These are phyloP conservation scores for Irpex sp. DNA, from an alignment of 1,284 basidiomycete species.

Conservation along the genomic window DNA sequence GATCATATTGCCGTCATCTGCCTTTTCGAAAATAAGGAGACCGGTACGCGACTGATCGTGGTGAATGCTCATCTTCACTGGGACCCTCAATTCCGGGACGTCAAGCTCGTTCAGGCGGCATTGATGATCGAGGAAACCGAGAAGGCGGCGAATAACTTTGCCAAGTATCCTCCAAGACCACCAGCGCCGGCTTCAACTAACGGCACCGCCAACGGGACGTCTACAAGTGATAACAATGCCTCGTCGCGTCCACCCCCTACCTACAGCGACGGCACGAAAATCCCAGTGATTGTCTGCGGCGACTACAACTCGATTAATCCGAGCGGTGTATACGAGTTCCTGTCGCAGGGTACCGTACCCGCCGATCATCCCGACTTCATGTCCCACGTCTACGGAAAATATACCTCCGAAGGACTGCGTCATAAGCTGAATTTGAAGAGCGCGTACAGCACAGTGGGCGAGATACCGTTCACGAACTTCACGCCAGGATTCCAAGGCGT, in stretches of 20 bases:
- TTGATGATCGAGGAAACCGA: slow-evolving; percentile 91
- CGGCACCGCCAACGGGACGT: slow-evolving; percentile 15
- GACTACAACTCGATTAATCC: slow-evolving; percentile 91
- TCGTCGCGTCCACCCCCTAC: slow-evolving; percentile 50
- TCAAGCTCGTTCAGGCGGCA: slow-evolving; percentile 95
- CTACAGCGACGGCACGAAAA: slow-evolving; percentile 82
- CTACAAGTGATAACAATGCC: slow-evolving; percentile 28
- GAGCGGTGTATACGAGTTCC: slow-evolving; percentile 91
- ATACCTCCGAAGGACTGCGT: slow-evolving; percentile 84
- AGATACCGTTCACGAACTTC: slow-evolving; percentile 85
- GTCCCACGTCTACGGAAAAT: slow-evolving; percentile 86
- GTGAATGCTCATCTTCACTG: slow-evolving; percentile 93
- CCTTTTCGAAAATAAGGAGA: slow-evolving; percentile 81
- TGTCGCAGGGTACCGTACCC: slow-evolving; percentile 68
- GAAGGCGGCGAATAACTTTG: slow-evolving; percentile 83
- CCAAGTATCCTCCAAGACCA: slow-evolving; percentile 73
- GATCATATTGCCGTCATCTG: slow-evolving; percentile 92
- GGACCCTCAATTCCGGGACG: slow-evolving; percentile 91
- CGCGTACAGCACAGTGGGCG: slow-evolving; percentile 67
- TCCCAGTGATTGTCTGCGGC: slow-evolving; percentile 88
- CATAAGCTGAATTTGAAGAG: slow-evolving; percentile 83
- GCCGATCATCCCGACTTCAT: slow-evolving; percentile 90
- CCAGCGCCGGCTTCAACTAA: slow-evolving; percentile 29
- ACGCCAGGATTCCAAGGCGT: slow-evolving; percentile 81
- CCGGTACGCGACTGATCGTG: slow-evolving; percentile 84